These are phyloP conservation scores for Psophocarpus tetragonolobus DNA, from an alignment of 306 rosid genomes.

Conservation along the genomic window DNA sequence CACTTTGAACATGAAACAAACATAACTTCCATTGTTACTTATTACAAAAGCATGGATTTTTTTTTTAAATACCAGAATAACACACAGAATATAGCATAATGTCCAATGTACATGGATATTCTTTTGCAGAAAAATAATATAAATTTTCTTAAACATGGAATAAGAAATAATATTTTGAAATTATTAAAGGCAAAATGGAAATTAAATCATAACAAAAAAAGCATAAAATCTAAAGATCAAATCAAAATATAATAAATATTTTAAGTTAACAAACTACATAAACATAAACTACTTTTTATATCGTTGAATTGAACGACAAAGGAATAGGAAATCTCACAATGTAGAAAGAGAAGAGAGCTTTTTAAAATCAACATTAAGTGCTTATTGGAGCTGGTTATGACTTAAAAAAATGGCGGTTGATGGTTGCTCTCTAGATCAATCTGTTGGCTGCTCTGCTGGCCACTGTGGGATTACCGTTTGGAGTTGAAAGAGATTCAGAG, in stretches of 20 bases:
- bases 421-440: too few species aligned
- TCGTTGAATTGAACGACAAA: conserved; percentile 32
- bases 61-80: conserved; percentile 7
- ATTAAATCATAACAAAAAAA: background rate
- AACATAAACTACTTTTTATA: conserved; percentile 5
- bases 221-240: conserved; percentile 1
- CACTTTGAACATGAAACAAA: background rate
- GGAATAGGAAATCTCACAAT: conserved; percentile 66
- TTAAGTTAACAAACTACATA: conserved; percentile 21
- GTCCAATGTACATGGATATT: background rate
- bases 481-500: too few species aligned
- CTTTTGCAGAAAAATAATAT: conserved; percentile 7
- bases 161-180: conserved; percentile 16
- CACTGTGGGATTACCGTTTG: too few species aligned
- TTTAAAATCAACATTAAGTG: conserved; percentile 49
- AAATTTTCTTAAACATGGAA: conserved; percentile 17
- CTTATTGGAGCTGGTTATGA: conserved; percentile 81
- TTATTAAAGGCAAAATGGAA: background rate
- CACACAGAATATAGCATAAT: conserved; percentile 1
- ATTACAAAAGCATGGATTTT: background rate
- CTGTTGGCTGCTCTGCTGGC: too few species aligned
- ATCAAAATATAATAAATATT: background rate
- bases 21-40: background rate
- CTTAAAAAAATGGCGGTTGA: too few species aligned
- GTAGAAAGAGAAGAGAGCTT: conserved; percentile 75